A percentile compares a stretch with the other conserved stretches of the same genome.
These are phyloP conservation scores for Straminergon stramineum DNA, from an alignment of 225 moss, liverwort and hornwort species.

Conservation along the genomic window DNA sequence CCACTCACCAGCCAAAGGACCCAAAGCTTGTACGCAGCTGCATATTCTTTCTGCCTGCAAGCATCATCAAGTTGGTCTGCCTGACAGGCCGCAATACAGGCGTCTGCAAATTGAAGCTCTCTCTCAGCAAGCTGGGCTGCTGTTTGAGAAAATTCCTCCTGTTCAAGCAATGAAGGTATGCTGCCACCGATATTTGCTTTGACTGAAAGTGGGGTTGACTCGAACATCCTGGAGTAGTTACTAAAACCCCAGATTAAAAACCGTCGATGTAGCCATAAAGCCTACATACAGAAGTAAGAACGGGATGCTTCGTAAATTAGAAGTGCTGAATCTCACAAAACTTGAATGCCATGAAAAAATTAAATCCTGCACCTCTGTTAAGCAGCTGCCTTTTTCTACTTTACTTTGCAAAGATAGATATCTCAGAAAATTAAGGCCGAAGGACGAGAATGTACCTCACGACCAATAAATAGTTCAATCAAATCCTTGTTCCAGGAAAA, in stretches of 20 bases:
- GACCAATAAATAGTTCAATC: slow-evolving; percentile 65
- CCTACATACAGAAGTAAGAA: slow-evolving; percentile 23
- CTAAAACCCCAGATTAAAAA: slow-evolving; percentile 46
- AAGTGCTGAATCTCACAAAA: background rate
- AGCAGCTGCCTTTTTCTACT: background rate
- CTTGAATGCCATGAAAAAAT: background rate
- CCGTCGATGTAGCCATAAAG: slow-evolving; percentile 63
- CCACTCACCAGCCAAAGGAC: slow-evolving; percentile 59
- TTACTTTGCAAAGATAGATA: background rate
- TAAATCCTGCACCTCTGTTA: background rate
- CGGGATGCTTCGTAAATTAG: background rate
- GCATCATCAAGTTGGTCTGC: slow-evolving; percentile 45
- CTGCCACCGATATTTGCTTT: slow-evolving; percentile 8
- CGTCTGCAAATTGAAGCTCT: slow-evolving; percentile 67
- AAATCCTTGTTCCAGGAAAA: slow-evolving; percentile 69
- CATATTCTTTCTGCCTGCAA: slow-evolving; percentile 70
- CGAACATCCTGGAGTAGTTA: slow-evolving; percentile 21
- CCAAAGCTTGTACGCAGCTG: slow-evolving; percentile 91
- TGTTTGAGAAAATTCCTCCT: slow-evolving; percentile 1
- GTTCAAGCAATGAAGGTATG: slow-evolving; percentile 4
- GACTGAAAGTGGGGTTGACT: slow-evolving; percentile 6
- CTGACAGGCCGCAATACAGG: slow-evolving; percentile 50
- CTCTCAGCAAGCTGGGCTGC: slow-evolving; percentile 14
- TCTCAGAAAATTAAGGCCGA: background rate
- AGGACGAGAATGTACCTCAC: slow-evolving; percentile 47